A percentile compares a stretch with the other conserved stretches of the same genome.
These are phyloP conservation scores for Raphanus hybrid DNA, from an alignment of 441 rosid species.

Conservation along the genomic window DNA sequence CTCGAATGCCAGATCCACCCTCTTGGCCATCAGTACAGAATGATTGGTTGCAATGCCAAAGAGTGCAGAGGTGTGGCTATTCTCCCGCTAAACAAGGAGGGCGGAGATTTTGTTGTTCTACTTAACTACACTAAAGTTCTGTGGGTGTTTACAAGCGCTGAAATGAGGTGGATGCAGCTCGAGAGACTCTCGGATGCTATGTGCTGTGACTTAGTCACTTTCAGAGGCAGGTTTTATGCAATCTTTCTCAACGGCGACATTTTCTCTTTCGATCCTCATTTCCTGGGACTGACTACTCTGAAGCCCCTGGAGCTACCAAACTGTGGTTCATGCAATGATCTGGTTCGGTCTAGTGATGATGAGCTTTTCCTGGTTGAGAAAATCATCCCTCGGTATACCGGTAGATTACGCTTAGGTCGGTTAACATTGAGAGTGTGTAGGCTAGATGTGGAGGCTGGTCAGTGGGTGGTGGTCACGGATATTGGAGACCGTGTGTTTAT, in stretches of 20 bases:
- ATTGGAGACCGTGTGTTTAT: background rate
- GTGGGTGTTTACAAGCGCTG: constrained; percentile 6
- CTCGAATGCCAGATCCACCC: background rate
- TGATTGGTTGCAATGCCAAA: background rate
- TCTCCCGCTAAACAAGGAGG: constrained; percentile 8
- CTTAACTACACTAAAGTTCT: background rate
- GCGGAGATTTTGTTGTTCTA: constrained; percentile 11
- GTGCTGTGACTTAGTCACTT: background rate
- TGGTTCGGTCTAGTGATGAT: background rate
- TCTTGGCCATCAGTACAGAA: constrained; percentile 9
- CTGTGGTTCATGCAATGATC: background rate
- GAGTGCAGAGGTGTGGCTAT: background rate
- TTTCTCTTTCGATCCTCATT: background rate
- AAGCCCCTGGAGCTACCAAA: background rate
- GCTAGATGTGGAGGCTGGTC: constrained; percentile 1
- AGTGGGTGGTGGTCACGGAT: background rate
- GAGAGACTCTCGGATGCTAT: too few relatives aligned
- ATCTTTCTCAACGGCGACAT: background rate
- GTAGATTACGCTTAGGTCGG: background rate
- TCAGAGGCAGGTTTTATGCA: constrained; percentile 18
- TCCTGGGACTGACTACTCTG: background rate
- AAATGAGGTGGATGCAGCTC: background rate
- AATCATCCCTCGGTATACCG: background rate
- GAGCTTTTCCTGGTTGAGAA: constrained; percentile 21
- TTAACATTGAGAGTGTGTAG: background rate